These are phyloP conservation scores for Saccharomycopsis synnaedendra DNA, from an alignment of 805 yeast species.

Conservation along the genomic window DNA sequence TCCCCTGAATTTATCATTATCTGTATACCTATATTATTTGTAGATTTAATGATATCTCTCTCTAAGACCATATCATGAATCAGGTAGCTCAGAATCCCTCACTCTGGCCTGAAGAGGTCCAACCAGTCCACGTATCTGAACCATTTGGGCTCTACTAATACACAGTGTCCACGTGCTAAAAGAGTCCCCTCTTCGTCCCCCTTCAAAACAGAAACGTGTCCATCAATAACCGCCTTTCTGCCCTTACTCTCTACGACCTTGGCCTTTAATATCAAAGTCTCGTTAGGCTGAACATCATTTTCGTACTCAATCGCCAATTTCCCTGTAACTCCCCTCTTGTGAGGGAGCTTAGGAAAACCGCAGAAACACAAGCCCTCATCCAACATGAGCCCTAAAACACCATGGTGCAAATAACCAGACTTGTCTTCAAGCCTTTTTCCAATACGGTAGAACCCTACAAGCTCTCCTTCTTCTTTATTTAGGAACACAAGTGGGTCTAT, in stretches of 20 bases:
- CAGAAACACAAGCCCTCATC: constrained; percentile 82
- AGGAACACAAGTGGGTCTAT: constrained; percentile 65
- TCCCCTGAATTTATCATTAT: too few relatives aligned
- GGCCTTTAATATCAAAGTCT: constrained; percentile 58
- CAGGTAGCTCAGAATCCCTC: too few relatives aligned
- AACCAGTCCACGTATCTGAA: constrained; percentile 58
- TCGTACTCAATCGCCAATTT: constrained; percentile 50
- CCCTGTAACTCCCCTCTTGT: constrained; percentile 84
- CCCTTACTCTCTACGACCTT: constrained; percentile 58
- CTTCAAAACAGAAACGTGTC: constrained; percentile 29
- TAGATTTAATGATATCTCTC: too few relatives aligned
- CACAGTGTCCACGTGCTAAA: constrained; percentile 55
- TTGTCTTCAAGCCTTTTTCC: constrained; percentile 32
- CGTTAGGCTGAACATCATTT: constrained; percentile 25
- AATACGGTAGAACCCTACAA: constrained; percentile 58
- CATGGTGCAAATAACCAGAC: constrained; percentile 71
- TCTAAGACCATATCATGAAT: too few relatives aligned
- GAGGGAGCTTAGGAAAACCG: constrained; percentile 76
- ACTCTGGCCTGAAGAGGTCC: constrained; percentile 24
- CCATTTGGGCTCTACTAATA: constrained; percentile 84
- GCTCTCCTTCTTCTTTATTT: constrained; percentile 36
- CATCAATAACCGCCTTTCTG: constrained; percentile 71
- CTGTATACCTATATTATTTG: too few relatives aligned
- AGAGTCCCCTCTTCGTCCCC: constrained; percentile 18
- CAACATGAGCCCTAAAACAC: constrained; percentile 34